Percentiles rank a stretch among this genome's conserved stretches.
Conservation (phyloP, 2,329 filamentous ascomycete genomes). For the Fusarium begoniae region DNA sequence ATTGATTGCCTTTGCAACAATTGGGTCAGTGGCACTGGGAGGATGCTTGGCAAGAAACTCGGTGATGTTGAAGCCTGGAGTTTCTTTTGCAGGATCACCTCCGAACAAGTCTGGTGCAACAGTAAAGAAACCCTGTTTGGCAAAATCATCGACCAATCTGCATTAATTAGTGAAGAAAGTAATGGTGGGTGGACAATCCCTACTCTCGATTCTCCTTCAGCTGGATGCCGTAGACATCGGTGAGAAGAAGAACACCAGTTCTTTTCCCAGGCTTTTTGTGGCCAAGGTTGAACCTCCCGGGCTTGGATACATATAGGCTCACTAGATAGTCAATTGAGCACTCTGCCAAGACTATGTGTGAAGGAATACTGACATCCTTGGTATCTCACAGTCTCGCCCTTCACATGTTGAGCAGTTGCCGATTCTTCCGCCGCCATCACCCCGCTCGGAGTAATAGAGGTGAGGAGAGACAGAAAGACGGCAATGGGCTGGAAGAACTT, state of each 20-base stretch:
- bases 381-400: not conserved
- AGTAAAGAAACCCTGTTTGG: slow-evolving; percentile 20
- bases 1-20: slow-evolving; percentile 15
- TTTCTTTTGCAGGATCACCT: not conserved
- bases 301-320: slow-evolving; percentile 17
- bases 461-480: not conserved
- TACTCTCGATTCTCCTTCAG: slow-evolving; percentile 13
- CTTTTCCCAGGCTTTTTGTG: not conserved
- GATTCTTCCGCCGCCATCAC: not conserved
- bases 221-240: slow-evolving; percentile 21
- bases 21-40: slow-evolving; percentile 14
- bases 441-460: not conserved
- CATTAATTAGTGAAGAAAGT: not conserved
- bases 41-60: slow-evolving; percentile 21
- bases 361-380: slow-evolving; percentile 2
- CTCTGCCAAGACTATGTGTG: rapidly evolving
- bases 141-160: slow-evolving; percentile 23
- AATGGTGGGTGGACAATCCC: rapidly evolving
- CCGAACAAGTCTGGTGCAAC: slow-evolving; percentile 17
- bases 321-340: not conserved
- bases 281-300: not conserved
- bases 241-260: slow-evolving; percentile 22
- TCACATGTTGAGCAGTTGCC: not conserved
- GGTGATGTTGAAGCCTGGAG: not conserved
- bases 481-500: slow-evolving; percentile 6